phyloP scores from a whole-genome alignment of 2,329 filamentous ascomycete genomes.

The Sarocladiaceae sp. region DNA sequence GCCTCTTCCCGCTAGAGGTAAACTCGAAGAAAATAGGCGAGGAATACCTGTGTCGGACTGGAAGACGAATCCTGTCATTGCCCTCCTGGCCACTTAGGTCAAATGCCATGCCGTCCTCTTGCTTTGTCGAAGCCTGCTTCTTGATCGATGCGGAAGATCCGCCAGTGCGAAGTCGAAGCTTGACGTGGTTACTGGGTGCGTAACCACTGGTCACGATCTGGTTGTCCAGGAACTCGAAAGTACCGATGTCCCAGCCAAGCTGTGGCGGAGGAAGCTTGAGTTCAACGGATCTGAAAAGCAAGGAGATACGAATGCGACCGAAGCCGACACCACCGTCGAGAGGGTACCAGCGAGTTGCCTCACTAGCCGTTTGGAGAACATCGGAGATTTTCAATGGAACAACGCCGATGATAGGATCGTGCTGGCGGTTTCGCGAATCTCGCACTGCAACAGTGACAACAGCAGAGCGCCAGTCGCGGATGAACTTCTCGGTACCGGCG shows the following conservation, averaged over 20 bases:
- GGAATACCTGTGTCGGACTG: conserved; percentile 85
- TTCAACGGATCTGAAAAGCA: conserved; percentile 88
- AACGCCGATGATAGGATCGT: conserved; percentile 91
- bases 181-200: conserved; percentile 61
- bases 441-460: conserved; percentile 86
- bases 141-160: conserved; percentile 72
- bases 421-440: conserved; percentile 83
- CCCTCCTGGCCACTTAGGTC: conserved; percentile 41
- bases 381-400: conserved; percentile 85
- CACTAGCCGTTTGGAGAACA: conserved; percentile 80
- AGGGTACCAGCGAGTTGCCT: conserved; percentile 91
- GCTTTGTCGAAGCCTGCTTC: conserved; percentile 56
- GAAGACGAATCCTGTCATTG: conserved; percentile 61
- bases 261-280: conserved; percentile 78
- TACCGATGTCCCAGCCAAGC: conserved; percentile 92
- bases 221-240: conserved; percentile 79
- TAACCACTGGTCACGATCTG: conserved; percentile 63
- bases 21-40: conserved; percentile 90
- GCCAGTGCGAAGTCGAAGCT: conserved; percentile 76
- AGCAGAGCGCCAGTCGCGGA: conserved; percentile 87
- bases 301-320: conserved; percentile 80
- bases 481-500: conserved; percentile 86
- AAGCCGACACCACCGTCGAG: conserved; percentile 92
- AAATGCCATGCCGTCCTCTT: conserved; percentile 49
- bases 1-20: conserved; percentile 63